Evolutionary conservation across 495 filamentous ascomycete species (phyloP), one percentile per base, ranked within the genome.

Genomic region (Aspergillus sclerotiicarbonarius): DNA sequence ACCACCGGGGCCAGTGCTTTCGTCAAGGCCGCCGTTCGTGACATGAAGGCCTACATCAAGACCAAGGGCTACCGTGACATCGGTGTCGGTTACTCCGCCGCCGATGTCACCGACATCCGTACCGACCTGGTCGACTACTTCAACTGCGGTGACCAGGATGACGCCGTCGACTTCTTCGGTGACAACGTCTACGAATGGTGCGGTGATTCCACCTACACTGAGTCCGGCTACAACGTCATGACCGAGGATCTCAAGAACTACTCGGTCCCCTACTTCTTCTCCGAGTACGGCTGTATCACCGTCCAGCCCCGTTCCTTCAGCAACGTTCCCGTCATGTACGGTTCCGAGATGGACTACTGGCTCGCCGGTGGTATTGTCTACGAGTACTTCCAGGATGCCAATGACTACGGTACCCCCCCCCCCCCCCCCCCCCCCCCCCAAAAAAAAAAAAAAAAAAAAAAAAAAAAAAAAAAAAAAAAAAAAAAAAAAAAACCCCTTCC

Each of bases 151-250:
- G 70, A 84, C 39, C 53, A 76, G 51, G 71, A 73, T 0, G 79
- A 82, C 10, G 78, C 86, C 41, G 92, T 96, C 61, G 93, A 97
- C 71, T 97, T 90, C 79, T 96, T 90, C 88, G 93, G 93, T 53
- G 96, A 96, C 83, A 98, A 97, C 72, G 91, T 96, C 76, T 97
- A 97, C 78, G 91, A 89, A 30, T 98, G 92, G 92, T 97, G 93
- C 70, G 93, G 93, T 53, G 72, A 91, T 55, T 92, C 86, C 63
- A 67, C 51, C 44, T 91, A 86, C 64, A 67, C 78, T 56, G 63
- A 76, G 39, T 96, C 93, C 0, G 89, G 90, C 6, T 98, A 88
- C 71, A 77, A 88, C 54, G 80, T 81, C 29, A 85, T 90, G 61
- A 90, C 90, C 41, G 71, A 87, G 31, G 90, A 95, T 73, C 96